Conservation (phyloP, 768 basidiomycete species). For the Macrolepiota fuliginosa region DNA sequence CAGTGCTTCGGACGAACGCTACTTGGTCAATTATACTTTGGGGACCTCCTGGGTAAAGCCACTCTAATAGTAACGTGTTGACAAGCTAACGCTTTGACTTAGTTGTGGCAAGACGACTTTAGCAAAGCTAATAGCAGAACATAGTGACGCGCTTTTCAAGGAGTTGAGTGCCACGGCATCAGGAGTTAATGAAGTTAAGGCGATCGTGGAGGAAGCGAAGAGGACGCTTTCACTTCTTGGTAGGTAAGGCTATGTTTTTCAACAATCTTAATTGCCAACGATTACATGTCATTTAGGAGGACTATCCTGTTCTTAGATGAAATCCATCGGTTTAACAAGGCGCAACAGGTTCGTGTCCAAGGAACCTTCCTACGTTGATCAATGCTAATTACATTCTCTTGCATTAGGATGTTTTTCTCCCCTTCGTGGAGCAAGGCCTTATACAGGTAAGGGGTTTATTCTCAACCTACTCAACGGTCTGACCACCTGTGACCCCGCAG, state of each 20-base stretch:
- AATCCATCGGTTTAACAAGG: conserved; percentile 76
- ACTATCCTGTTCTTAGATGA: conserved; percentile 84
- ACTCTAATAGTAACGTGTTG: neutral
- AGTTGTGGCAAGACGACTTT: conserved; percentile 78
- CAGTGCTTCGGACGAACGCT: conserved; percentile 45
- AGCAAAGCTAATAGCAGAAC: conserved; percentile 64
- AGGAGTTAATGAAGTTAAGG: conserved; percentile 67
- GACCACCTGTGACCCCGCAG: conserved; percentile 25
- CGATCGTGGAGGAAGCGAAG: conserved; percentile 77
- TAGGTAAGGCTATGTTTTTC: conserved; percentile 35
- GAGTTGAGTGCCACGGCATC: conserved; percentile 76
- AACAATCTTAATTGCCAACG: conserved; percentile 8
- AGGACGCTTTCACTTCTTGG: conserved; percentile 61
- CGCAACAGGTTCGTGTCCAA: conserved; percentile 51
- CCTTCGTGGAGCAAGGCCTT: conserved; percentile 75
- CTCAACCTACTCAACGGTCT: neutral
- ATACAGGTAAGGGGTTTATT: conserved; percentile 47
- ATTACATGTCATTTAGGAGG: conserved; percentile 37
- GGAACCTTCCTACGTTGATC: neutral
- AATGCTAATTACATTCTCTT: neutral
- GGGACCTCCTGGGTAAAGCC: conserved; percentile 67
- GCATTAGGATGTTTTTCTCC: conserved; percentile 72
- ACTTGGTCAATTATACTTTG: conserved; percentile 67
- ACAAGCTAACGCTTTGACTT: neutral
- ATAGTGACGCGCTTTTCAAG: conserved; percentile 60